Conservation (phyloP, 1,139 yeast species). For the Meyerozyma carpophila region DNA sequence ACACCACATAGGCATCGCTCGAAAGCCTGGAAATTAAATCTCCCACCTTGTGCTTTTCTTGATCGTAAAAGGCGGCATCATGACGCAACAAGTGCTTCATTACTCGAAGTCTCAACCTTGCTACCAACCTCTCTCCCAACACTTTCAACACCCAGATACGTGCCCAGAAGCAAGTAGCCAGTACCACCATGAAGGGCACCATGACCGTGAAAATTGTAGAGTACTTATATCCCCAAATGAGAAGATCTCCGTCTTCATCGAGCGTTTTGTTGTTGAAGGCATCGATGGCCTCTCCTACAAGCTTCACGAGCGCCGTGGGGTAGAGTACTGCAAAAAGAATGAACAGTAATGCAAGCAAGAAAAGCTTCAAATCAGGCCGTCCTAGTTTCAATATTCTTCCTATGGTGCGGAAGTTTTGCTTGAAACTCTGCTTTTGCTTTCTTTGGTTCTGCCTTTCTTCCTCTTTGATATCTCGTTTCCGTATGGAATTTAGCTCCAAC, state of each 20-base stretch:
- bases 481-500: constrained; percentile 18
- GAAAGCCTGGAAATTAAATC: constrained; percentile 48
- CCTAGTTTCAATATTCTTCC: constrained; percentile 35
- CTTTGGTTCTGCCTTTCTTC: constrained; percentile 29
- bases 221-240: constrained; percentile 45
- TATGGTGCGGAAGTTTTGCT: constrained; percentile 32
- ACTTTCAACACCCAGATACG: constrained; percentile 44
- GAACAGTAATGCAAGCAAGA: constrained; percentile 36
- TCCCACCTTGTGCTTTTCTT: constrained; percentile 52
- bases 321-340: constrained; percentile 43
- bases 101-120: constrained; percentile 42
- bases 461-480: constrained; percentile 23
- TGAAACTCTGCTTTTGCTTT: constrained; percentile 22
- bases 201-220: constrained; percentile 36
- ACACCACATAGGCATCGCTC: constrained; percentile 51
- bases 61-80: constrained; percentile 47
- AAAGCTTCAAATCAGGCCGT: constrained; percentile 34
- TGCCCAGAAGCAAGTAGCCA: constrained; percentile 48
- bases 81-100: constrained; percentile 48
- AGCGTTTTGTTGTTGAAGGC: constrained; percentile 33
- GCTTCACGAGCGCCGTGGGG: constrained; percentile 41
- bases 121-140: constrained; percentile 29
- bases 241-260: constrained; percentile 36
- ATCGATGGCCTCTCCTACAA: constrained; percentile 45
- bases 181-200: constrained; percentile 42